These are phyloP conservation scores for Heterobasidion parviporum DNA, from an alignment of 1,284 basidiomycete genomes.

Conservation along the genomic window DNA sequence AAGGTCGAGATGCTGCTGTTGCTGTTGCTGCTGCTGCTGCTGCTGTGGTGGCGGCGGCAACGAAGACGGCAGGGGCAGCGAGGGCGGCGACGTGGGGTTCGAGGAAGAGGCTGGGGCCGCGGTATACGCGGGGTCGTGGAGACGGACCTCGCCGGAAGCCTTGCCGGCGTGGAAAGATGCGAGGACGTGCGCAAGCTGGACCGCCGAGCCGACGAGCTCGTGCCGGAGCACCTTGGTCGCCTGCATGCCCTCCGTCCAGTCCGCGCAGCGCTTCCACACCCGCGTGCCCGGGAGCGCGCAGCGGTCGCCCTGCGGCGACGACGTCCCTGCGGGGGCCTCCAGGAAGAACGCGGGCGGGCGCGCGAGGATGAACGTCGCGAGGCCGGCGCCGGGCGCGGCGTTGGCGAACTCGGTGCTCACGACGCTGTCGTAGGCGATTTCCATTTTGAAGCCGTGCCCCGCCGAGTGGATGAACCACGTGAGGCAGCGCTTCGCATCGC, in stretches of 20 bases:
- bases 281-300: conserved; percentile 21
- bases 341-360: conserved; percentile 61
- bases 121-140: conserved; percentile 22
- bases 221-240: conserved; percentile 60
- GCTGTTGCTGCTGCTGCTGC: too few species aligned
- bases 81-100: background rate
- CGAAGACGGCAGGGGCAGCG: background rate
- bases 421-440: conserved; percentile 62
- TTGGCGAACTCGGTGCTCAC: conserved; percentile 49
- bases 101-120: conserved; percentile 5
- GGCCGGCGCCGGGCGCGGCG: conserved; percentile 44
- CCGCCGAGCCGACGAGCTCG: conserved; percentile 55
- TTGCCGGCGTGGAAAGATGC: conserved; percentile 35
- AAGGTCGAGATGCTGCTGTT: too few species aligned
- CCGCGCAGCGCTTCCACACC: conserved; percentile 57
- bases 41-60: background rate
- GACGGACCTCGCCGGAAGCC: conserved; percentile 28
- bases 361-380: conserved; percentile 56
- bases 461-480: conserved; percentile 71
- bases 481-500: conserved; percentile 52
- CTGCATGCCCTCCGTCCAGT: conserved; percentile 74
- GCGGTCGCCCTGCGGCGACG: conserved; percentile 13
- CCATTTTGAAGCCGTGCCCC: conserved; percentile 76
- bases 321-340: conserved; percentile 29
- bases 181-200: conserved; percentile 51